Evolutionary conservation across 139 green algal genomes (phyloP).

Genomic region (Picocystis salinarum): DNA sequence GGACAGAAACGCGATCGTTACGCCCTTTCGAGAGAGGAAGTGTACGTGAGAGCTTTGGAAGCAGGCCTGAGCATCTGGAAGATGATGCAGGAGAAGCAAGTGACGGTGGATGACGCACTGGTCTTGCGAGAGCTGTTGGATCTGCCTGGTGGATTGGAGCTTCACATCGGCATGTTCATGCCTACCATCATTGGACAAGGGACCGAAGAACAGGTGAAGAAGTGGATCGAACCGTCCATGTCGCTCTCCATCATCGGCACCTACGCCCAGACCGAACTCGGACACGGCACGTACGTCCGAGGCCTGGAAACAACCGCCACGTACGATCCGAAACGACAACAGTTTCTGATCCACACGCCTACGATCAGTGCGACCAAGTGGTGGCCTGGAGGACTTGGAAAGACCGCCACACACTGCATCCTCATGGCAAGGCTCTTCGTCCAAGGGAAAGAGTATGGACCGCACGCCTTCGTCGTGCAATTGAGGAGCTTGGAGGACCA

Average conservation of each 20-base stretch:
- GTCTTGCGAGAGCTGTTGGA: slow-evolving; percentile 49
- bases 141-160: slow-evolving; percentile 65
- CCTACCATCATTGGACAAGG: slow-evolving; percentile 71
- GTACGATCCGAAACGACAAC: slow-evolving; percentile 41
- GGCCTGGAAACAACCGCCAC: slow-evolving; percentile 89
- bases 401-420: slow-evolving; percentile 75
- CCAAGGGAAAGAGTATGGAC: slow-evolving; percentile 45
- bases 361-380: slow-evolving; percentile 72
- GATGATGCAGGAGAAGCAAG: slow-evolving; percentile 37
- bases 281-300: slow-evolving; percentile 84
- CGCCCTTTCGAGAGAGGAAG: slow-evolving; percentile 55
- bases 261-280: slow-evolving; percentile 92
- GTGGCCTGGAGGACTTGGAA: slow-evolving; percentile 60
- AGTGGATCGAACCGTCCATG: slow-evolving; percentile 54
- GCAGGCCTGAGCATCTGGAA: slow-evolving; percentile 60
- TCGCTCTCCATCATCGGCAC: slow-evolving; percentile 48
- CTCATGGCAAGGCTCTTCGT: slow-evolving; percentile 77
- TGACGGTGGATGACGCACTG: slow-evolving; percentile 52
- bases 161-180: slow-evolving; percentile 95
- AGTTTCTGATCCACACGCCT: slow-evolving; percentile 86
- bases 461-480: slow-evolving; percentile 44
- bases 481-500: slow-evolving; percentile 60
- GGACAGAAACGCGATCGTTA: slow-evolving; percentile 53
- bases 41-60: slow-evolving; percentile 52
- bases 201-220: slow-evolving; percentile 63